Percentiles rank a stretch among this genome's conserved stretches.
These are phyloP conservation scores for Fusarium torreyae DNA, from an alignment of 2,329 filamentous ascomycete genomes.

Conservation along the genomic window DNA sequence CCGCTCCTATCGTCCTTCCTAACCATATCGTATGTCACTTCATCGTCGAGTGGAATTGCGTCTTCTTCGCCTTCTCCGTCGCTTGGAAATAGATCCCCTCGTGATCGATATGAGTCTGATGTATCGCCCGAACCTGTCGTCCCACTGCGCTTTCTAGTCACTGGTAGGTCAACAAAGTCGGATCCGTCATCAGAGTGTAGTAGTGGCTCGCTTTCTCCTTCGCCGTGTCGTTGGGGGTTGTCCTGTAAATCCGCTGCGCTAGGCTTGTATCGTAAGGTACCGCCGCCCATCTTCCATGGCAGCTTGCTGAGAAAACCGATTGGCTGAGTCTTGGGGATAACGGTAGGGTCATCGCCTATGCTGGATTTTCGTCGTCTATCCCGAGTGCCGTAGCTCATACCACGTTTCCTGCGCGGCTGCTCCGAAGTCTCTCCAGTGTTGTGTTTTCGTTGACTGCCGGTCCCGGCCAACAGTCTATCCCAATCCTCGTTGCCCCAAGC, in stretches of 20 bases:
- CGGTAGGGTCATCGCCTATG: slow-evolving; percentile 80
- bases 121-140: slow-evolving; percentile 87
- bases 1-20: slow-evolving; percentile 79
- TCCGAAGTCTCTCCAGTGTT: slow-evolving; percentile 59
- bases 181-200: slow-evolving; percentile 62
- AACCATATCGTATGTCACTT: slow-evolving; percentile 88
- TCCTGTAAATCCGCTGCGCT: slow-evolving; percentile 93
- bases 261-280: slow-evolving; percentile 87
- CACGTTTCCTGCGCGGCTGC: slow-evolving; percentile 80
- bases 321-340: slow-evolving; percentile 90
- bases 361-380: slow-evolving; percentile 64
- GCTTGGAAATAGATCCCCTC: slow-evolving; percentile 92
- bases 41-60: slow-evolving; percentile 91
- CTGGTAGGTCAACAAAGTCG: slow-evolving; percentile 50
- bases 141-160: slow-evolving; percentile 74
- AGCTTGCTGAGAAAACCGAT: slow-evolving; percentile 87
- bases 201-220: slow-evolving; percentile 78
- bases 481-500: slow-evolving; percentile 87
- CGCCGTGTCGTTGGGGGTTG: slow-evolving; percentile 74
- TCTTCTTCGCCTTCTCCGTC: slow-evolving; percentile 90
- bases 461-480: slow-evolving; percentile 84
- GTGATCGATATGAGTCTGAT: slow-evolving; percentile 86
- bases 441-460: slow-evolving; percentile 64
- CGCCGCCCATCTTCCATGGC: slow-evolving; percentile 87
- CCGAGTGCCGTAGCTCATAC: slow-evolving; percentile 91